Percentiles rank a stretch among this genome's conserved stretches.
Conservation (phyloP, 768 basidiomycete genomes). For the Pulveroboletus sp. region DNA sequence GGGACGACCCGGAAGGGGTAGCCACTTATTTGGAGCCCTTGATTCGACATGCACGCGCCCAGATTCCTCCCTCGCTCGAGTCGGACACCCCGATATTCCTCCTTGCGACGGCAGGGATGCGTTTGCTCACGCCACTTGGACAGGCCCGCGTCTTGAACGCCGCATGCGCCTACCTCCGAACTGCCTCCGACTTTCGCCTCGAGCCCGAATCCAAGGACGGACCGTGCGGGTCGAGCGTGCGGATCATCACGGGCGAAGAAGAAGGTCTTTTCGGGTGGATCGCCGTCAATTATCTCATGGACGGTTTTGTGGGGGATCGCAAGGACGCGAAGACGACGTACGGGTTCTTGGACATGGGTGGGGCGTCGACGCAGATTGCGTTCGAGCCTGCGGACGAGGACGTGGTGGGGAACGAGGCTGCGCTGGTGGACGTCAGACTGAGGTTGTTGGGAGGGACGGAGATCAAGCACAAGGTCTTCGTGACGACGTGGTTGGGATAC, state of each 20-base stretch:
- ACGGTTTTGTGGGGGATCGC: conserved; percentile 66
- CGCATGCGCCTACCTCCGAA: conserved; percentile 71
- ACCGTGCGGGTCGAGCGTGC: conserved; percentile 88
- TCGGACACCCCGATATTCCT: conserved; percentile 86
- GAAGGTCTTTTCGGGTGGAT: conserved; percentile 99
- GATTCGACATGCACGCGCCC: conserved; percentile 72
- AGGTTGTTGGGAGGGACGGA: conserved; percentile 81
- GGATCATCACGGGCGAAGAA: conserved; percentile 96
- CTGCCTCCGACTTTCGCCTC: conserved; percentile 75
- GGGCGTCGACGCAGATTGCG: conserved; percentile 97
- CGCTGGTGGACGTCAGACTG: conserved; percentile 73
- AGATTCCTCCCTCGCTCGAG: conserved; percentile 85
- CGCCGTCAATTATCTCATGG: conserved; percentile 98
- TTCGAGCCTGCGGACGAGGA: conserved; percentile 79
- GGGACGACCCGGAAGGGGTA: conserved; percentile 63
- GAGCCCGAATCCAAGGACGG: conserved; percentile 61
- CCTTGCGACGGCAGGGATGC: conserved; percentile 97
- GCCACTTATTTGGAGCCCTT: conserved; percentile 76
- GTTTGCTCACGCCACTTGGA: conserved; percentile 64
- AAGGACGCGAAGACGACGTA: conserved; percentile 71
- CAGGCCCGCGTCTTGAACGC: conserved; percentile 71
- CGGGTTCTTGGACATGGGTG: conserved; percentile 99
- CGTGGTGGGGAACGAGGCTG: conserved; percentile 47
- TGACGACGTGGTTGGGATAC: conserved; percentile 98
- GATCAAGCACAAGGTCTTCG: conserved; percentile 89